Evolutionary conservation across 2,329 filamentous ascomycete species (phyloP), one percentile per base, ranked within the genome.

Genomic region (Rasamsonia emersonii): DNA sequence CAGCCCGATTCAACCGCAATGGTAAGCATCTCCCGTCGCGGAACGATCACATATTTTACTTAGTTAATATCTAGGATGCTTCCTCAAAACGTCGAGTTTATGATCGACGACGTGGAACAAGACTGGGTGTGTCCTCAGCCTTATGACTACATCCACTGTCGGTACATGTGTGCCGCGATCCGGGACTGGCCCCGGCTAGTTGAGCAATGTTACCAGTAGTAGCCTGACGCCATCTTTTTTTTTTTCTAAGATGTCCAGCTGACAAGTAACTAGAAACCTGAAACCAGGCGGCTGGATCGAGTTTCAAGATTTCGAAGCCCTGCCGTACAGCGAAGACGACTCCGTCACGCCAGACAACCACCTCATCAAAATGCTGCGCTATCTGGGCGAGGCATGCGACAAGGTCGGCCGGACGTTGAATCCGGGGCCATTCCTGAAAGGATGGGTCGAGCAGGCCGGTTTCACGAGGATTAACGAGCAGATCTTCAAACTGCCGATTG

Each of bases 281-380:
- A 28, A 18, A 16, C 26, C 26, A 10, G 26, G 26, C 15, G 26
- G 26, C 6, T 28, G 14, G 9, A n/a, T 23, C 20, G 20, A 23
- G 20, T 23, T 23, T n/a, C 20, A 8, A n/a, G 20, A 23, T 8
- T 5, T 18, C 16, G 16, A 16, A 8, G 8, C 14, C 15, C 11
- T 17, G 13, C 8, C 15, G 17, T 53, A 54, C 32, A 59, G 55
- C 20, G 51, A 57, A 20, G 63, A 67, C 35, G 54, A 46, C 30
- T 14, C 9, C 8, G 5, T 28, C 15, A 6, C 13, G 11, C 26
- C 26, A 6, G 16, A 16, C 9, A 5, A 28, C 15, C 15, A 28
- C 5, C 11, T 28, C 16, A n/a, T 23, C 20, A n/a, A 23, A n/a
- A 7, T 23, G 20, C 8, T 23, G 20, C 20, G 20, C n/a, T n/a